Evolutionary conservation across 225 moss, liverwort and hornwort species (phyloP).

Genomic region (Physcomitrium patens): DNA sequence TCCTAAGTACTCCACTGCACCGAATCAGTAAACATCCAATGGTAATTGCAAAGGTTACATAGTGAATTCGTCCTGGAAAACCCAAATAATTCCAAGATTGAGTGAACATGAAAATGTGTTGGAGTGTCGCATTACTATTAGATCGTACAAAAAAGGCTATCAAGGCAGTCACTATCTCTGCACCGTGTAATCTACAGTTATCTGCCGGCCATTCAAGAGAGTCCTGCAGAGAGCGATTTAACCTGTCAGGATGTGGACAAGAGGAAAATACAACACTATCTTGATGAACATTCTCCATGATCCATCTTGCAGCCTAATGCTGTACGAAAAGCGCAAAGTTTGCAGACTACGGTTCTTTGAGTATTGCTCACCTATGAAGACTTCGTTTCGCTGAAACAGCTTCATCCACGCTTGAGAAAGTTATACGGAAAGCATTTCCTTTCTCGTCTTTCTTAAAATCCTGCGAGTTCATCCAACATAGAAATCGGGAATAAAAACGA

Average conservation of each 20-base stretch:
- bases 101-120: conserved; percentile 18
- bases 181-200: conserved; percentile 92
- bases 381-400: conserved; percentile 89
- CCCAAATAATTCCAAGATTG: conserved; percentile 8
- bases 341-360: neutral
- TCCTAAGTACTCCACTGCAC: conserved; percentile 15
- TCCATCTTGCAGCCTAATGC: neutral
- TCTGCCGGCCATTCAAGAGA: conserved; percentile 80
- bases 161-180: conserved; percentile 35
- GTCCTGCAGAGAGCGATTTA: conserved; percentile 57
- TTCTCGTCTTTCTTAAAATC: conserved; percentile 87
- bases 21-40: conserved; percentile 6
- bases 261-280: neutral
- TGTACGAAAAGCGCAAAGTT: neutral
- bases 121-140: conserved; percentile 25
- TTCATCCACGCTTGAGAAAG: conserved; percentile 81
- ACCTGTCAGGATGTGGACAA: conserved; percentile 3
- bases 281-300: neutral
- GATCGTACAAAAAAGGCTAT: conserved; percentile 16
- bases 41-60: conserved; percentile 7
- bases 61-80: conserved; percentile 14
- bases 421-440: conserved; percentile 80
- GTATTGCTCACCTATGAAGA: conserved; percentile 67
- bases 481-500: conserved; percentile 12
- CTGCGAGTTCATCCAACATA: conserved; percentile 41